A percentile compares a stretch with the other conserved stretches of the same genome.
phyloP scores from a whole-genome alignment of 2,329 filamentous ascomycete genomes.

The Nothophoma quercina region DNA sequence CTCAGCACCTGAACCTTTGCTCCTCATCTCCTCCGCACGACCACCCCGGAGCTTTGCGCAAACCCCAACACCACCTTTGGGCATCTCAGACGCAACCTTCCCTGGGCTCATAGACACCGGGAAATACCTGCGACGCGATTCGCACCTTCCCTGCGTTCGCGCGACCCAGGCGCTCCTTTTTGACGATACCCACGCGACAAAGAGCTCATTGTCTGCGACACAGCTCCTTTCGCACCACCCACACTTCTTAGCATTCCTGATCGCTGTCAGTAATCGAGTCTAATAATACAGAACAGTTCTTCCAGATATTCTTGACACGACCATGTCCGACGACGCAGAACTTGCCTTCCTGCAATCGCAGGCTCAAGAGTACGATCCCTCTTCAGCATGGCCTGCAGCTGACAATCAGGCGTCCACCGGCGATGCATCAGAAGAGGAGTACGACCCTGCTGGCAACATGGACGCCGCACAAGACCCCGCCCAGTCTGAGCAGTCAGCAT shows the following conservation, averaged over 20 bases:
- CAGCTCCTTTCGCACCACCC: constrained; percentile 15
- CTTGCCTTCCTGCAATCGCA: constrained; percentile 62
- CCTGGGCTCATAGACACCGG: neutral
- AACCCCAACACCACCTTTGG: constrained; percentile 14
- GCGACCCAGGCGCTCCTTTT: constrained; percentile 21
- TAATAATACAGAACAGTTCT: constrained; percentile 21
- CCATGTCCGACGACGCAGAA: constrained; percentile 63
- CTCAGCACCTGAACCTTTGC: constrained; percentile 10
- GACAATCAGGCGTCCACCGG: constrained; percentile 55
- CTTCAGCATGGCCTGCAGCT: constrained; percentile 46
- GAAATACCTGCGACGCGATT: neutral
- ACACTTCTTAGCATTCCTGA: constrained; percentile 22
- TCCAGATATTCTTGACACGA: constrained; percentile 10
- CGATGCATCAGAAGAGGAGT: constrained; percentile 51
- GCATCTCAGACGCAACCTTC: constrained; percentile 17
- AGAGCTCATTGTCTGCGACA: constrained; percentile 29
- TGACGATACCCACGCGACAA: constrained; percentile 33
- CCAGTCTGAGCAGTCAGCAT: constrained; percentile 35
- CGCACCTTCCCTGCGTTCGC: constrained; percentile 12
- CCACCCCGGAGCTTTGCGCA: constrained; percentile 26
- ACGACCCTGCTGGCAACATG: constrained; percentile 43
- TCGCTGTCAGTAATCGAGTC: constrained; percentile 11
- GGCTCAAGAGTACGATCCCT: constrained; percentile 50
- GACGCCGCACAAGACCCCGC: constrained; percentile 24
- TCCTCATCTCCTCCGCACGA: constrained; percentile 17